Evolutionary conservation across 192 early-diverging fungal genomes (phyloP), one percentile per base, ranked within the genome.

Genomic region (Backusella parvicylindrica): DNA sequence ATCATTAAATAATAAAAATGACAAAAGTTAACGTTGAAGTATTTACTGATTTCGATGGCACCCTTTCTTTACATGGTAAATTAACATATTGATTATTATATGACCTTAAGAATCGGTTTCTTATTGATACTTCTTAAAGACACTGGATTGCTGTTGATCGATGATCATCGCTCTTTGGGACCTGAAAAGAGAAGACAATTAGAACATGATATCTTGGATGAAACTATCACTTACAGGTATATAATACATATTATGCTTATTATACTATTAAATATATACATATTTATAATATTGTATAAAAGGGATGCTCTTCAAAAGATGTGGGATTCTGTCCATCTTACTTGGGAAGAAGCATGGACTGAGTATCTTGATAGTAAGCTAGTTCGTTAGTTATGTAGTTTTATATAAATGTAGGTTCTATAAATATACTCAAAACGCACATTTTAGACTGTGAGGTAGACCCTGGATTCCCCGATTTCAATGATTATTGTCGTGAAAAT

Each of bases 381-480:
- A 35, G 28, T 15, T 6, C 6, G n/a, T n/a, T n/a, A n/a, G n/a
- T n/a, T n/a, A n/a, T n/a, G n/a, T 64, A 32, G 2, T 43, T 30
- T 64, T 26, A 9, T 18, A 1, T 32, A 47, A 0, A 21, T 31
- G 11, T 23, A 33, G 32, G 13, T 63, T 64, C 36, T 8, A 53
- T 43, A 28, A 38, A 64, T 63, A 16, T 30, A 28, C 21, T 37
- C 32, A 43, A 37, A 32, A 76, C 33, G 36, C 43, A 7, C 30
- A 40, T 70, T 33, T 28, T 72, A 84, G 82, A 88, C 49, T 86
- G 90, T 18, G 18, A 83, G n/a, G 66, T 92, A 13, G 92, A 93
- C 68, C 86, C 91, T 23, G 82, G 86, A 3, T 93, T 95, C 75
- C 66, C 75, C 7, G 65, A 60, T 0, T 89, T 93, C 74, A 86